These are phyloP conservation scores for Rhododendron molle DNA, from an alignment of 148 eudicot species.

Conservation along the genomic window DNA sequence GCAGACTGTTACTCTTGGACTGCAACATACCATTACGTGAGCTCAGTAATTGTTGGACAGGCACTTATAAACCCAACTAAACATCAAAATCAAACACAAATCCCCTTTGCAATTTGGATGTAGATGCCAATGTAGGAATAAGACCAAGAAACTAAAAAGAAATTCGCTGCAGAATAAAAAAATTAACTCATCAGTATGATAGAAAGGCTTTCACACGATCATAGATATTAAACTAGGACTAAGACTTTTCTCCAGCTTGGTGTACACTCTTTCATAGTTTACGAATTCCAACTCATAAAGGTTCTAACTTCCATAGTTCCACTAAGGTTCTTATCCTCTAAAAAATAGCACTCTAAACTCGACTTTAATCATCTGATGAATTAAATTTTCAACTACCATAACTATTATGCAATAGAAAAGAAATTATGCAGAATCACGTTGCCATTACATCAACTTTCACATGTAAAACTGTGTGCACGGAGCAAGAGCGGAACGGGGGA, in stretches of 20 bases:
- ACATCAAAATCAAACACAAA: neutral
- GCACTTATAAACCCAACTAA: neutral
- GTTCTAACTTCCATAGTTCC: neutral
- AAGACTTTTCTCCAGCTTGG: neutral
- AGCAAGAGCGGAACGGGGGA: neutral
- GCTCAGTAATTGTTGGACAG: neutral
- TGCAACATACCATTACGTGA: conserved; percentile 27
- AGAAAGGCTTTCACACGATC: neutral
- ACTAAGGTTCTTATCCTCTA: neutral
- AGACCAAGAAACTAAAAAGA: neutral
- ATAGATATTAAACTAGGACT: neutral
- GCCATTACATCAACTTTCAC: neutral
- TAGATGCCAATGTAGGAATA: neutral
- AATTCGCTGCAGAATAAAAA: neutral
- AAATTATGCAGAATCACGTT: neutral
- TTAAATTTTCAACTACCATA: neutral
- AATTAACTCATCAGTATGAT: neutral
- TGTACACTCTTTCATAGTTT: neutral
- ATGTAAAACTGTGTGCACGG: neutral
- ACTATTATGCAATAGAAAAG: neutral
- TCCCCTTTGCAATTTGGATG: neutral
- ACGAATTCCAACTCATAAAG: neutral
- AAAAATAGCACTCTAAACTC: neutral
- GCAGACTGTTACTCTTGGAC: conserved; percentile 78
- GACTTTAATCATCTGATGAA: neutral